Evolutionary conservation across 164 flowering plant species (phyloP).

Genomic region (Berberis vulgaris): DNA sequence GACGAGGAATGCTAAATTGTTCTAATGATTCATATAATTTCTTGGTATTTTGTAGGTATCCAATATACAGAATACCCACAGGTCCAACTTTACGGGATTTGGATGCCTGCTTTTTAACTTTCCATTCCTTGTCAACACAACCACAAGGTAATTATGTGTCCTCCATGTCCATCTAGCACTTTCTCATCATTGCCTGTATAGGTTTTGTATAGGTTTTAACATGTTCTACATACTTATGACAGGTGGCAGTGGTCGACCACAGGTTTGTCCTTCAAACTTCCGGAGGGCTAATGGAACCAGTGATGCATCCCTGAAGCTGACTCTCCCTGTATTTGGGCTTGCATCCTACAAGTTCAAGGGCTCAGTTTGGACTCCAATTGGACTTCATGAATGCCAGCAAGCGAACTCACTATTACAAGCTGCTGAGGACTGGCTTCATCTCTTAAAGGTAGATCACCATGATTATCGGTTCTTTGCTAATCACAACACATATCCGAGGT

Average conservation of each 20-base stretch:
- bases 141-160: constrained; percentile 26
- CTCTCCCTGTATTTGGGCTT: constrained; percentile 58
- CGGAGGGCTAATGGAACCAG: constrained; percentile 14
- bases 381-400: constrained; percentile 34
- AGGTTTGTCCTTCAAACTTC: constrained; percentile 16
- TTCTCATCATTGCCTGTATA: neutral
- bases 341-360: constrained; percentile 59
- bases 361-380: constrained; percentile 41
- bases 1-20: neutral
- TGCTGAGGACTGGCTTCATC: constrained; percentile 51
- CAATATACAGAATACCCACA: constrained; percentile 73
- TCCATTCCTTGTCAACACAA: constrained; percentile 53
- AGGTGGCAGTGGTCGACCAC: constrained; percentile 17
- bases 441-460: constrained; percentile 43
- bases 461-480: constrained; percentile 52
- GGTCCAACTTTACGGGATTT: constrained; percentile 55
- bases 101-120: constrained; percentile 67
- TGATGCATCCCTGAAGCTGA: constrained; percentile 28
- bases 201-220: neutral
- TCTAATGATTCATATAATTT: neutral
- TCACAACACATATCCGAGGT: constrained; percentile 19
- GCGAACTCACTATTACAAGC: constrained; percentile 36
- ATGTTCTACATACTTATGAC: constrained; percentile 8
- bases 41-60: constrained; percentile 45
- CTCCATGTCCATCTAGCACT: constrained; percentile 1